Evolutionary conservation across 192 early-diverging fungal genomes (phyloP), one percentile per base, ranked within the genome.

Genomic region (Coemansia sp.): DNA sequence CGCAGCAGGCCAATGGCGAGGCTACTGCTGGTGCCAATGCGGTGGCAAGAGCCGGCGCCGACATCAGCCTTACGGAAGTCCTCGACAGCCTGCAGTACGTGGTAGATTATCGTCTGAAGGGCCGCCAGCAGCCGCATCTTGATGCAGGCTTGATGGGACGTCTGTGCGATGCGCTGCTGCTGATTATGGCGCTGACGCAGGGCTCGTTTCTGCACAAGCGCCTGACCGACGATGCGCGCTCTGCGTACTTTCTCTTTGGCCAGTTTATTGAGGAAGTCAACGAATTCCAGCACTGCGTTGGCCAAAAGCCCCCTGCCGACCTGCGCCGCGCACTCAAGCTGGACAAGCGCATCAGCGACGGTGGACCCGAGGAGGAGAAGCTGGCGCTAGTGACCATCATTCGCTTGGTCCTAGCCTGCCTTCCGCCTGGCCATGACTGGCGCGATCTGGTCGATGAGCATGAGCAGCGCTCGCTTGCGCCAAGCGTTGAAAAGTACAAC

Each of bases 211-310:
- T 94, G 50, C 66, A 83, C 36, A 82, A 82, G 50, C 66, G 66
- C 8, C 75, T 88, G 15, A 89, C 93, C 2, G 76, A 83, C 40
- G 93, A 93, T 26, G 90, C 94, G 10, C 86, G 93, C 63, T 79
- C 88, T 15, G 93, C 94, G 15, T 96, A 96, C 76, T 86, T 84
- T 31, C 82, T 98, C 50, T 95, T 98, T 88, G 96, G 92, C 21
- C 94, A 96, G 79, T 96, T 98, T 68, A 65, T 97, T 28, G 88
- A 93, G 69, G 92, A 98, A 83, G 93, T 98, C 34, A 85, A 86
- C 63, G 93, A 96, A 70, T 98, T 98, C 62, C 88, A 94, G 60
- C 73, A 69, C 14, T 90, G 90, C 24, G 92, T 98, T 2, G 87
- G 82, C 53, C 82, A 88, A 58, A 86, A 87, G 60, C 86, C 87